Conservation (phyloP, 1,284 basidiomycete species). For the Sanghuangporus weigelae region DNA sequence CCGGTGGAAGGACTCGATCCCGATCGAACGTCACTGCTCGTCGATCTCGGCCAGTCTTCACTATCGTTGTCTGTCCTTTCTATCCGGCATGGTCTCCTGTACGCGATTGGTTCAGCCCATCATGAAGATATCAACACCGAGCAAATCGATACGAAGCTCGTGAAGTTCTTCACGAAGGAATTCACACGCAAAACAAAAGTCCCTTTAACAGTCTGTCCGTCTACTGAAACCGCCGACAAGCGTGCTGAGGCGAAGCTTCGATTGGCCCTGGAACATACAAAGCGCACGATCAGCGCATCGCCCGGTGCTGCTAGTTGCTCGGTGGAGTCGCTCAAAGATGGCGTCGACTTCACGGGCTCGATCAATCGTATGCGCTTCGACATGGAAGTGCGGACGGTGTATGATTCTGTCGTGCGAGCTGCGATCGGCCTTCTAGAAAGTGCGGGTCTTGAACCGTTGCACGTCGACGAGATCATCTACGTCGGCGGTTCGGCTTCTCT, state of each 20-base stretch:
- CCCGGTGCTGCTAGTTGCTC: constrained; percentile 85
- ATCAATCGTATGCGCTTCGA: constrained; percentile 95
- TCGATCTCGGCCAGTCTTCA: constrained; percentile 69
- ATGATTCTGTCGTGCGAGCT: constrained; percentile 61
- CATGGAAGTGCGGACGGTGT: constrained; percentile 74
- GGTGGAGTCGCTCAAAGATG: constrained; percentile 94
- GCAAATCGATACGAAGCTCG: constrained; percentile 76
- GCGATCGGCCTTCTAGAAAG: constrained; percentile 58
- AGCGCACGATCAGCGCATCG: constrained; percentile 88
- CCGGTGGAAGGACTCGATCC: constrained; percentile 37
- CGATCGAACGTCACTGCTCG: constrained; percentile 65
- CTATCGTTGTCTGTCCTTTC: constrained; percentile 58
- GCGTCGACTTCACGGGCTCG: constrained; percentile 87
- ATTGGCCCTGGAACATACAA: constrained; percentile 92
- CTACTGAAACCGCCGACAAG: constrained; percentile 57
- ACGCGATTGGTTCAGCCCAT: constrained; percentile 46
- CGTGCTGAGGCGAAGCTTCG: constrained; percentile 92
- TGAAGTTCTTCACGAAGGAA: constrained; percentile 93
- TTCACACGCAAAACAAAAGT: constrained; percentile 97
- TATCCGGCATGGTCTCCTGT: constrained; percentile 61
- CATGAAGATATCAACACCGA: constrained; percentile 50
- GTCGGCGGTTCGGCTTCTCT: constrained; percentile 86
- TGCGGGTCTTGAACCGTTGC: constrained; percentile 68
- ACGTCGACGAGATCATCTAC: constrained; percentile 89
- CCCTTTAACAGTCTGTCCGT: constrained; percentile 59